Evolutionary conservation across 148 eudicot genomes (phyloP), one percentile per base, ranked within the genome.

Genomic region (Persicaria tinctoria): DNA sequence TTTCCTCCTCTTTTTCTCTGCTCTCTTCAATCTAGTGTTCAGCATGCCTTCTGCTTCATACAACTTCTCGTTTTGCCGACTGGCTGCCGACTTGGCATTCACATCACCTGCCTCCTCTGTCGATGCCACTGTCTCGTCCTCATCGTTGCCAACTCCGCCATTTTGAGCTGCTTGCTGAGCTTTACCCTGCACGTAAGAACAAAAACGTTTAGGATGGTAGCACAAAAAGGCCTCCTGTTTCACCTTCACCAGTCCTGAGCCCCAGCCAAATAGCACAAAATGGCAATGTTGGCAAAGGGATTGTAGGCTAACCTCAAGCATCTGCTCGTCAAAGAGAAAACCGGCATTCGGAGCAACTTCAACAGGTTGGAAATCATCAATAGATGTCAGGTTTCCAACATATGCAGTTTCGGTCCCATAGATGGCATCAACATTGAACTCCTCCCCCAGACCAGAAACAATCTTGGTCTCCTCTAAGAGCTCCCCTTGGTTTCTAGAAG

Each of bases 321-420:
- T 87, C 74, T 76, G 74, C 82, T 87, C 88, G 50, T 94, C 93
- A 75, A 94, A 90, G 51, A 73, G 84, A 46, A 91, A 75, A 17
- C 97, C 96, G 23, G 78, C 53, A 83, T 83, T 90, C 64, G 96
- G 75, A 23, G 92, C 93, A 75, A 94, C 89, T 87, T 91, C 93
- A 68, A 91, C 95, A 44, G 87, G 80, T 11, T 81, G 83, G 59
- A 91, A 89, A 74, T 91, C 97, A 75, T 86, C 77, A 7, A 82
- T 81, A 16, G 96, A 85, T 82, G 87, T 90, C 45, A 91, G 88
- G 82, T 91, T 94, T 79, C 97, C 98, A 75, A 94, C 89, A 78
- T 83, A 88, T 11, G 92, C 87, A 38, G 97, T 78, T 80, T 94
- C 98, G 32, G 80, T 72, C 57, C 84, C 92, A 79, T 94, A 94